Evolutionary conservation across 2,329 filamentous ascomycete genomes (phyloP).

Genomic region (Clonostachys rosea): DNA sequence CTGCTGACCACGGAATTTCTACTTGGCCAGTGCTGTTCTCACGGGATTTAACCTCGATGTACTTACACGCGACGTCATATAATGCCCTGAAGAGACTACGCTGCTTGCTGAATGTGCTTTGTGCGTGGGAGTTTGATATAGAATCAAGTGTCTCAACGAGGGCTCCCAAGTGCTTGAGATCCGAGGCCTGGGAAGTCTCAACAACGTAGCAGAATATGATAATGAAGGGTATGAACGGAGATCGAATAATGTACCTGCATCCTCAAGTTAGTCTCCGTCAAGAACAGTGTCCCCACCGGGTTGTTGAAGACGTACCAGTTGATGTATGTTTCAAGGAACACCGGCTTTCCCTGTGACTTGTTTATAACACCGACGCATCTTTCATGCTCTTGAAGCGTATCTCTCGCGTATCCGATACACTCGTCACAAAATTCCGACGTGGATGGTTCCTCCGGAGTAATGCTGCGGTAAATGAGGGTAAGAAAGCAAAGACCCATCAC

Average conservation of each 20-base stretch:
- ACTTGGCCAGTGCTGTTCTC: not conserved
- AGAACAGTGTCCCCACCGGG: not conserved
- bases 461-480: slow-evolving; percentile 16
- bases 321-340: slow-evolving; percentile 5
- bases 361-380: slow-evolving; percentile 6
- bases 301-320: slow-evolving; percentile 6
- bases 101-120: slow-evolving; percentile 7
- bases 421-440: slow-evolving; percentile 10
- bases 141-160: slow-evolving; percentile 8
- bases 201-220: slow-evolving; percentile 16
- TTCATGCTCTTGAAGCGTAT: slow-evolving; percentile 10
- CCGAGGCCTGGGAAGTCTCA: slow-evolving; percentile 31
- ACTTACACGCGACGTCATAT: slow-evolving; percentile 12
- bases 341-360: slow-evolving; percentile 1
- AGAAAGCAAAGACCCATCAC: slow-evolving; percentile 12
- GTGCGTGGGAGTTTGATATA: not conserved
- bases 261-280: not conserved
- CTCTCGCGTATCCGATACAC: slow-evolving; percentile 12
- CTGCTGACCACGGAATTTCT: not conserved
- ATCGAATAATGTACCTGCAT: slow-evolving; percentile 8
- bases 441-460: slow-evolving; percentile 7
- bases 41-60: slow-evolving; percentile 8
- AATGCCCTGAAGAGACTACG: slow-evolving; percentile 11
- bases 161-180: slow-evolving; percentile 22
- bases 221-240: slow-evolving; percentile 16